Conservation (phyloP, 257 asterid species). For the Fraxinus americana region DNA sequence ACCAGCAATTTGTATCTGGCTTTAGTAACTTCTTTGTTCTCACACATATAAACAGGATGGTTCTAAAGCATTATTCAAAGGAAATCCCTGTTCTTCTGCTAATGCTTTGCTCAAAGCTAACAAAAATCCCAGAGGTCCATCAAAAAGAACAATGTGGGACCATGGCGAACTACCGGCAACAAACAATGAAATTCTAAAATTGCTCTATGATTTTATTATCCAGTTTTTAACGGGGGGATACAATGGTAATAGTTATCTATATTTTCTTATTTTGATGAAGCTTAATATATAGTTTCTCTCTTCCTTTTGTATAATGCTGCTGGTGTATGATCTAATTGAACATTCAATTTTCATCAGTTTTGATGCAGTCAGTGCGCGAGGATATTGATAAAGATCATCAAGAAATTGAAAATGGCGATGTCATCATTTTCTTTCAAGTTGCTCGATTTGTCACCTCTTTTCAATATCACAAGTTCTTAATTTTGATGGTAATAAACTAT, state of each 20-base stretch:
- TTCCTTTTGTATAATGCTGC: slow-evolving; percentile 16
- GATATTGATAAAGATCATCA: slow-evolving; percentile 84
- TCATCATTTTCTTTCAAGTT: slow-evolving; percentile 71
- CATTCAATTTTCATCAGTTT: slow-evolving; percentile 42
- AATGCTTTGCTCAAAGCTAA: slow-evolving; percentile 65
- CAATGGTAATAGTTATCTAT: slow-evolving; percentile 55
- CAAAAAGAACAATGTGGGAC: slow-evolving; percentile 73
- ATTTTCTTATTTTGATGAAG: slow-evolving; percentile 12
- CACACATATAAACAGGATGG: slow-evolving; percentile 71
- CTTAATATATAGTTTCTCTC: slow-evolving; percentile 11
- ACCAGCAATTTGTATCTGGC: slow-evolving; percentile 12
- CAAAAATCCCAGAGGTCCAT: slow-evolving; percentile 67
- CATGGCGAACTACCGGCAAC: slow-evolving; percentile 64
- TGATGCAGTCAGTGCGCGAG: slow-evolving; percentile 84
- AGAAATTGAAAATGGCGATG: slow-evolving; percentile 68
- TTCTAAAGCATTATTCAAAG: slow-evolving; percentile 78
- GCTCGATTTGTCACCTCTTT: slow-evolving; percentile 83
- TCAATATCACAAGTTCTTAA: slow-evolving; percentile 71
- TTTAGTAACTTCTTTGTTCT: slow-evolving; percentile 14
- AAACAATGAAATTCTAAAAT: slow-evolving; percentile 47
- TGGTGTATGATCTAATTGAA: slow-evolving; percentile 30
- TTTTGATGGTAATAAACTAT: slow-evolving; percentile 51
- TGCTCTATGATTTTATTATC: slow-evolving; percentile 64
- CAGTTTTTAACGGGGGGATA: slow-evolving; percentile 88
- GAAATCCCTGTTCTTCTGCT: slow-evolving; percentile 75